phyloP scores from a whole-genome alignment of 352 stramenopile genomes.

The Globisporangium spinosum region DNA sequence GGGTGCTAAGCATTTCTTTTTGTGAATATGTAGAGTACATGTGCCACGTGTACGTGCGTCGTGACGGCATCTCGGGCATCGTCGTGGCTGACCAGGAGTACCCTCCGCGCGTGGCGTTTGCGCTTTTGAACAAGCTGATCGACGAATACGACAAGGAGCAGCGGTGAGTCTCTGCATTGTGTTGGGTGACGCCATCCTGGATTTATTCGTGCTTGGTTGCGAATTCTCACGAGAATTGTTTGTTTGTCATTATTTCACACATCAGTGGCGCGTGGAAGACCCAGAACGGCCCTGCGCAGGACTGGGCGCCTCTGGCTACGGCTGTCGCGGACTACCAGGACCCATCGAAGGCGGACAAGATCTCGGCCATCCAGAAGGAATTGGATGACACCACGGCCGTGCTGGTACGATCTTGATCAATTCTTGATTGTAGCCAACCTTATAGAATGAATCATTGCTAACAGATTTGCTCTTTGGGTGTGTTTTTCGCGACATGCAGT shows the following conservation, averaged over 20 bases:
- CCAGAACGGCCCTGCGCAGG: constrained; percentile 59
- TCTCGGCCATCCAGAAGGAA: constrained; percentile 99
- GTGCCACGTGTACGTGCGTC: constrained; percentile 97
- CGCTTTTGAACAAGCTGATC: constrained; percentile 94
- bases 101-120: constrained; percentile 96
- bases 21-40: constrained; percentile 88
- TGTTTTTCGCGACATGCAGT: constrained; percentile 31
- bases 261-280: constrained; percentile 53
- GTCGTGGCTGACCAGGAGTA: constrained; percentile 98
- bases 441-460: neutral
- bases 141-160: constrained; percentile 93
- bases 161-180: constrained; percentile 24
- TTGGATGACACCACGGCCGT: constrained; percentile 99
- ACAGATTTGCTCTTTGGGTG: constrained; percentile 5
- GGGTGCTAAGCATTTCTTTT: constrained; percentile 3
- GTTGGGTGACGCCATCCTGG: constrained; percentile 6
- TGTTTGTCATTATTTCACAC: constrained; percentile 11
- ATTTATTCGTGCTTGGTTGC: constrained; percentile 11
- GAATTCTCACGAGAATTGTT: constrained; percentile 30
- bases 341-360: constrained; percentile 98
- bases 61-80: constrained; percentile 94
- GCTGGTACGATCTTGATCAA: constrained; percentile 47
- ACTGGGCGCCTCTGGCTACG: constrained; percentile 90
- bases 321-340: constrained; percentile 97
- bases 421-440: neutral